Evolutionary conservation across 2,329 filamentous ascomycete species (phyloP).

Genomic region (Fonsecaea erecta): DNA sequence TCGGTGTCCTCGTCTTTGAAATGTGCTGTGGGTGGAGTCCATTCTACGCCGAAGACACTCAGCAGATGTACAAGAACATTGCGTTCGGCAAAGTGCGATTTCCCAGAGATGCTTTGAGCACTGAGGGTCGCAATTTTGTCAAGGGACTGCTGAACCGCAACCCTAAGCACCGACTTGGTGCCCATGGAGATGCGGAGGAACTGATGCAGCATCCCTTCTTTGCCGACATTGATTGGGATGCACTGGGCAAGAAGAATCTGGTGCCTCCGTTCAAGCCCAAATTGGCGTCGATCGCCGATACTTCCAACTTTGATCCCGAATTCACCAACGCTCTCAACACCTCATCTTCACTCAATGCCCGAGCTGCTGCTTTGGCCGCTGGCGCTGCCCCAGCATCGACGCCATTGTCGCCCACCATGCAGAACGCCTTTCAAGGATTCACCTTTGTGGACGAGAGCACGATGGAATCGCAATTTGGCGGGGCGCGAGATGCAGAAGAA

Average conservation of each 20-base stretch:
- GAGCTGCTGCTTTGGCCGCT: conserved; percentile 81
- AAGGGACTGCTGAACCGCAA: conserved; percentile 97
- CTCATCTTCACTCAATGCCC: conserved; percentile 85
- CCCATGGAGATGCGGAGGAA: conserved; percentile 88
- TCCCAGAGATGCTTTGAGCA: conserved; percentile 88
- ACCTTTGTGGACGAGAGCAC: conserved; percentile 98
- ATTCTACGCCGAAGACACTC: conserved; percentile 97
- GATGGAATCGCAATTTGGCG: conserved; percentile 79
- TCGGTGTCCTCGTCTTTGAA: conserved; percentile 96
- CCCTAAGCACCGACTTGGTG: conserved; percentile 90
- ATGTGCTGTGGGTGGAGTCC: conserved; percentile 99
- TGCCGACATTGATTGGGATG: conserved; percentile 88
- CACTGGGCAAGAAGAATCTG: conserved; percentile 85
- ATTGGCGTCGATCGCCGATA: conserved; percentile 92
- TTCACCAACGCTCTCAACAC: conserved; percentile 94
- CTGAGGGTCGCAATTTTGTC: conserved; percentile 95
- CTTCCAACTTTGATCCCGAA: conserved; percentile 97
- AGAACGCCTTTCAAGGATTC: conserved; percentile 98
- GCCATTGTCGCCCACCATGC: conserved; percentile 89
- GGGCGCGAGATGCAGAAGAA: conserved; percentile 41
- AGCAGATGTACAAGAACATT: conserved; percentile 99
- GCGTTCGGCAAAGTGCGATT: conserved; percentile 98
- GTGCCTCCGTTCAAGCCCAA: conserved; percentile 98
- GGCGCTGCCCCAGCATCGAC: conserved; percentile 85
- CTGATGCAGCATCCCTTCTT: conserved; percentile 96